Conservation (phyloP, 306 rosid genomes). For the Castanopsis chinensis region DNA sequence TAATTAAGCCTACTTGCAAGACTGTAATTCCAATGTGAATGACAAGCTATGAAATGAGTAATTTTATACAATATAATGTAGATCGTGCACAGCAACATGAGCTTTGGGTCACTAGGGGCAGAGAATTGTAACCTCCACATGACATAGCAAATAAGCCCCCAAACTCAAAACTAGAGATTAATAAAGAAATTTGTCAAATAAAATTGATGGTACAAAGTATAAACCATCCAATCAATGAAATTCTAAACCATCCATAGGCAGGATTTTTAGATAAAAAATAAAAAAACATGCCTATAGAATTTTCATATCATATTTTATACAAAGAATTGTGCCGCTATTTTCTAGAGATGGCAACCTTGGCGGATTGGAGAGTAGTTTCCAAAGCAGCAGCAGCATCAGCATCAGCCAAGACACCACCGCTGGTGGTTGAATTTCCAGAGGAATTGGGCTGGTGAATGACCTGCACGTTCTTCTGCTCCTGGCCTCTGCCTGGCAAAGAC, state of each 20-base stretch:
- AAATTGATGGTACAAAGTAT: not conserved
- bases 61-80: too few relatives aligned
- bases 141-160: too few relatives aligned
- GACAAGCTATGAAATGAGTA: too few relatives aligned
- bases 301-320: not conserved
- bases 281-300: not conserved
- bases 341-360: constrained; percentile 52
- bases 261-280: not conserved
- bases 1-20: too few relatives aligned
- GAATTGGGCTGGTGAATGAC: constrained; percentile 50
- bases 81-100: too few relatives aligned
- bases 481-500: constrained; percentile 49
- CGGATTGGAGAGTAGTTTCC: constrained; percentile 48
- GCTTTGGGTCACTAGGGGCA: too few relatives aligned
- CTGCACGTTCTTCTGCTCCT: constrained; percentile 43
- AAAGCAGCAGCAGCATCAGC: constrained; percentile 61
- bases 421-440: constrained; percentile 21
- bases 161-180: too few relatives aligned
- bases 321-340: constrained; percentile 5
- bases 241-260: not conserved
- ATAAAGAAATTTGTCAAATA: not conserved
- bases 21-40: too few relatives aligned
- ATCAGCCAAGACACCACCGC: constrained; percentile 50
- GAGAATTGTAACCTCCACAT: too few relatives aligned
- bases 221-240: not conserved